Base-by-base conservation (phyloP, 2,329 filamentous ascomycete species). In the Phialophora macrospora region DNA sequence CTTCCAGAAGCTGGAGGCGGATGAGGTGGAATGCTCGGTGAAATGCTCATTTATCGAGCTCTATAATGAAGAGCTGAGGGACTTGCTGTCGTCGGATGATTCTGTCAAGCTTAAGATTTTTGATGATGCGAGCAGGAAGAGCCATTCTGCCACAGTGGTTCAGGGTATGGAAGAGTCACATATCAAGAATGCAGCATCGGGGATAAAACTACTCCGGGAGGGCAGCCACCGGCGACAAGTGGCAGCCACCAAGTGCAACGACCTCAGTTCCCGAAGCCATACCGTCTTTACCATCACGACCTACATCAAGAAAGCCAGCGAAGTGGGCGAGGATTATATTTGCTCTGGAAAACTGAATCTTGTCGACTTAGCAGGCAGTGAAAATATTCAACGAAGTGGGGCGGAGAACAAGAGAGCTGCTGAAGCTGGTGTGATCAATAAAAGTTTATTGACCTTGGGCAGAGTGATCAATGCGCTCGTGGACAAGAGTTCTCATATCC, bases 241-340 rank as follows among this genome's bases (percentile, higher is more conserved):
- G n/a, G 96, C 95, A 5, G 93, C 96, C 3, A 99, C 95, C n/a
- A 98, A 98, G 79, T 99, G 95, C 85, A 99, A 99, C 77, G 95
- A 99, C 73, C 87, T 98, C 62, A 97, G 93, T 79, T 97, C 93
- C 73, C 88, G 95, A 77, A 97, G 93, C 81, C 96, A 99, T 75
- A 99, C 95, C 0, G 90, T 99, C 24, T 99, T 99, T 75, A 98
- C 95, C 7, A 91, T 99, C 66, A 97, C 94, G 0, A 91, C 93
- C 0, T 92, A 93, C 75, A 89, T 93, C 74, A 97, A 96, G 78
- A 89, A 90, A 68, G 87, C 87, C 0, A 87, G 87, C 2, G 91
- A 96, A 55, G 88, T 90, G 67, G 93, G 93, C 3, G 93, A 98
- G 75, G 94, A 98, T 68, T 93, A 91, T 74, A 85, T 98, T 56